Evolutionary conservation across 169 alveolate species (phyloP).

Genomic region (Ichthyophthirius multifiliis): DNA sequence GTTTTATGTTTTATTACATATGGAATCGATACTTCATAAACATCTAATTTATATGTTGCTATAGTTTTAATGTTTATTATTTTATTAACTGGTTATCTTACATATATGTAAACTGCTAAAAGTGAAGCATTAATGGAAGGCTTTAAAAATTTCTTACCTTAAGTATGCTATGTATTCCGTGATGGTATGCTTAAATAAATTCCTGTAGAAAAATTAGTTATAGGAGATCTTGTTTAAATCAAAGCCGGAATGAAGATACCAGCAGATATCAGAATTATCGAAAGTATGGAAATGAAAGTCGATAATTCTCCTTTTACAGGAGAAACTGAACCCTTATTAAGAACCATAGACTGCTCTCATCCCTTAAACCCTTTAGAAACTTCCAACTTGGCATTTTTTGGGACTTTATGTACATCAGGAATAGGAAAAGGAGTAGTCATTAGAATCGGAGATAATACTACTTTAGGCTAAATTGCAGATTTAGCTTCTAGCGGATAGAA

Average conservation of each 20-base stretch:
- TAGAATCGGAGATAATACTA: conserved; percentile 83
- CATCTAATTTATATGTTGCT: conserved; percentile 73
- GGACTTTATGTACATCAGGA: conserved; percentile 70
- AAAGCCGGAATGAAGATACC: conserved; percentile 79
- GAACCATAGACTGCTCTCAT: conserved; percentile 39
- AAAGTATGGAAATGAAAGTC: conserved; percentile 69
- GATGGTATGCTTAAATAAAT: conserved; percentile 50
- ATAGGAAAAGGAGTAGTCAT: conserved; percentile 74
- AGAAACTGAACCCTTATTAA: conserved; percentile 66
- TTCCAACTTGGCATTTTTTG: conserved; percentile 73
- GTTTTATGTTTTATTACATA: conserved; percentile 73
- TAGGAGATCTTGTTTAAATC: conserved; percentile 70
- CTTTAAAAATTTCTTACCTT: conserved; percentile 73
- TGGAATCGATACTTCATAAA: too few species aligned
- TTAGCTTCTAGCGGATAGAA: conserved; percentile 71
- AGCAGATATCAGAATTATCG: conserved; percentile 76
- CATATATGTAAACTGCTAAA: conserved; percentile 57
- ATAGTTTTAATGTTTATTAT: conserved; percentile 65
- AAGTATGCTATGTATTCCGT: conserved; percentile 60
- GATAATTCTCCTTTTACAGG: conserved; percentile 84
- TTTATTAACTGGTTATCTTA: conserved; percentile 58
- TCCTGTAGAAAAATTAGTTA: conserved; percentile 60
- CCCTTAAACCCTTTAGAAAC: conserved; percentile 55
- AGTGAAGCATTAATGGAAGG: conserved; percentile 73
- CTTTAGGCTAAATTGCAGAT: conserved; percentile 85